Percentiles rank a stretch among this genome's conserved stretches.
Evolutionary conservation across 2,329 filamentous ascomycete genomes (phyloP).

Genomic region (Cyclaneusma minus): DNA sequence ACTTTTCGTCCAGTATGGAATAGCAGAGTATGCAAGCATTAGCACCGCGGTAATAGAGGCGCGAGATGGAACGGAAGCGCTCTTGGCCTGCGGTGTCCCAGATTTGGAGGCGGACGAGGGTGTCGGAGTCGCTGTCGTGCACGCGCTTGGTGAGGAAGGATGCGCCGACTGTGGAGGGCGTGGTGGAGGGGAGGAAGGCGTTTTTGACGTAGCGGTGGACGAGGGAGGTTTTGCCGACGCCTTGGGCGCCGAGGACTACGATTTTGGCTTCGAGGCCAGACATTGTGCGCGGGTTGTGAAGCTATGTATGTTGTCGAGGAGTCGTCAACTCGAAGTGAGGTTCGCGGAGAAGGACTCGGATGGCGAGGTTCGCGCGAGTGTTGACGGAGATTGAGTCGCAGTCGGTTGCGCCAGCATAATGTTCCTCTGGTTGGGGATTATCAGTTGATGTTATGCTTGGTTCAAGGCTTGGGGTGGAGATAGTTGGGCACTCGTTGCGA

Average conservation of each 20-base stretch:
- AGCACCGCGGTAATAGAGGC: slow-evolving; percentile 90
- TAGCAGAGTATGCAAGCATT: slow-evolving; percentile 92
- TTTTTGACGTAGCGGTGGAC: slow-evolving; percentile 45
- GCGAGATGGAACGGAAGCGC: slow-evolving; percentile 84
- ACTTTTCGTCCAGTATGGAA: slow-evolving; percentile 74
- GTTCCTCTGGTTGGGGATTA: too few relatives aligned
- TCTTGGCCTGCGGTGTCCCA: slow-evolving; percentile 97
- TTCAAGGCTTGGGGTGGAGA: too few relatives aligned
- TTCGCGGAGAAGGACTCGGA: too few relatives aligned
- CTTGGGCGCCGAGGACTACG: slow-evolving; percentile 64
- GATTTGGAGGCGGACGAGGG: slow-evolving; percentile 79
- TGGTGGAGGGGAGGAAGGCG: slow-evolving; percentile 11
- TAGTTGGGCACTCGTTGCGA: too few relatives aligned
- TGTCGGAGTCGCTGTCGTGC: slow-evolving; percentile 71
- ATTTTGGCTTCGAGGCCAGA: slow-evolving; percentile 72
- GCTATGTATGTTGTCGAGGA: too few relatives aligned
- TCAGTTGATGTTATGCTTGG: too few relatives aligned
- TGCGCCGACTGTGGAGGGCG: slow-evolving; percentile 56
- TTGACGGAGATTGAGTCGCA: too few relatives aligned
- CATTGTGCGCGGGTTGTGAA: too few relatives aligned
- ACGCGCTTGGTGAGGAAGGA: slow-evolving; percentile 70
- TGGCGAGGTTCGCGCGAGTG: too few relatives aligned
- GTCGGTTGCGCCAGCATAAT: too few relatives aligned
- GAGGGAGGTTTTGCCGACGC: slow-evolving; percentile 66
- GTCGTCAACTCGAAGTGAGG: too few relatives aligned